A percentile compares a stretch with the other conserved stretches of the same genome.
phyloP scores from a whole-genome alignment of 495 filamentous ascomycete genomes.

The Penicillium bialowiezense region DNA sequence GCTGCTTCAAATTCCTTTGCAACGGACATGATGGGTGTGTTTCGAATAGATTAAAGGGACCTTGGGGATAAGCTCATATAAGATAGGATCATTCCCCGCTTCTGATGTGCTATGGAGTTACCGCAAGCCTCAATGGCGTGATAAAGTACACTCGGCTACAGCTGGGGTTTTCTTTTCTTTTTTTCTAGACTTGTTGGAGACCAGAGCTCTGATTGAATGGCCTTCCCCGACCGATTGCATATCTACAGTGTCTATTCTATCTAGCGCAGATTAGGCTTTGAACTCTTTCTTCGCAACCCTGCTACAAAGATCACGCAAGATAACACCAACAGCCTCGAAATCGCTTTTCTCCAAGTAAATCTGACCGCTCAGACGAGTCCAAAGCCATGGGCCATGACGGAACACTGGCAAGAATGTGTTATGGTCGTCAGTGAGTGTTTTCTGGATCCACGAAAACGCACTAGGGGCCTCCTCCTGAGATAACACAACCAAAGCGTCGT shows the following conservation, averaged over 20 bases:
- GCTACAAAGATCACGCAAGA: conserved; percentile 60
- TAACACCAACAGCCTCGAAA: conserved; percentile 66
- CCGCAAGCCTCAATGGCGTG: conserved; percentile 12
- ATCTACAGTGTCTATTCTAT: too few species aligned
- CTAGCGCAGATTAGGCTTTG: background rate
- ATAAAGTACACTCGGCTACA: too few species aligned
- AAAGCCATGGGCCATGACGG: conserved; percentile 56
- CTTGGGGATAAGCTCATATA: conserved; percentile 5
- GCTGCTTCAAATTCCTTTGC: conserved; percentile 36
- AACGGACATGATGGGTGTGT: conserved; percentile 25
- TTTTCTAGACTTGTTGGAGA: too few species aligned
- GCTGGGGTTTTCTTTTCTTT: background rate
- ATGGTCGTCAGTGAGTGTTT: conserved; percentile 53
- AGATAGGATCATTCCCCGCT: conserved; percentile 10
- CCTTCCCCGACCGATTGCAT: too few species aligned
- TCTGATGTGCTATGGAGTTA: conserved; percentile 16
- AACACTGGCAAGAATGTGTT: conserved; percentile 68
- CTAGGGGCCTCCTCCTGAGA: conserved; percentile 26
- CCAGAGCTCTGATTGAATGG: too few species aligned
- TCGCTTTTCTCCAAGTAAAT: conserved; percentile 74
- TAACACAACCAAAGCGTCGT: conserved; percentile 22
- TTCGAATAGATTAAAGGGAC: background rate
- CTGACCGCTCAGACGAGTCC: conserved; percentile 75
- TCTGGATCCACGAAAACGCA: conserved; percentile 57
- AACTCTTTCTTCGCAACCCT: conserved; percentile 56